phyloP scores from a whole-genome alignment of 345 rosid species.

The Crucihimalaya himalaica region DNA sequence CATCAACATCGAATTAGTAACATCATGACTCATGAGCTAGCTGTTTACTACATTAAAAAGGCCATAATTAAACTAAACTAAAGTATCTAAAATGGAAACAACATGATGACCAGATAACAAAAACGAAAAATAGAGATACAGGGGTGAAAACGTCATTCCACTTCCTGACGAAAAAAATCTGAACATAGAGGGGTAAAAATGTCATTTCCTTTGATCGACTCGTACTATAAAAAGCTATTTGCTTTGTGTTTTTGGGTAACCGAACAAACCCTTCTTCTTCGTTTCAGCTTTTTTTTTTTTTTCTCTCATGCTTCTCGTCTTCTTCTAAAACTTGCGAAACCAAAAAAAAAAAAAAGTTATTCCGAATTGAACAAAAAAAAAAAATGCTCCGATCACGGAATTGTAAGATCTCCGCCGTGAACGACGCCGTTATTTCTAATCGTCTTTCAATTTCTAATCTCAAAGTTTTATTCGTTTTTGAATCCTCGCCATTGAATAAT shows the following conservation, averaged over 20 bases:
- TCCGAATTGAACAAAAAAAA: neutral
- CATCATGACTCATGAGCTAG: neutral
- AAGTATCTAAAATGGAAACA: constrained; percentile 18
- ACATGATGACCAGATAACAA: constrained; percentile 17
- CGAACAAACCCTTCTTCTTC: neutral
- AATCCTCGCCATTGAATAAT: constrained; percentile 37
- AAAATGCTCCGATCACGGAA: constrained; percentile 41
- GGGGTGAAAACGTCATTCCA: constrained; percentile 16
- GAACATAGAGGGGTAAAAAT: neutral
- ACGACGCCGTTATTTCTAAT: constrained; percentile 28
- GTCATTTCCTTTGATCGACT: neutral
- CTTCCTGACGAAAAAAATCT: neutral
- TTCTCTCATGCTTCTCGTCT: constrained; percentile 33
- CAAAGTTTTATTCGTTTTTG: constrained; percentile 38
- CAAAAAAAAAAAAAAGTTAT: neutral
- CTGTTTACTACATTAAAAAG: constrained; percentile 1
- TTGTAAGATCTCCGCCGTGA: constrained; percentile 31
- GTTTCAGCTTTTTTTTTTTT: neutral
- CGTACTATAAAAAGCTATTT: constrained; percentile 26
- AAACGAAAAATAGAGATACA: neutral
- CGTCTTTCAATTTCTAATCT: constrained; percentile 38
- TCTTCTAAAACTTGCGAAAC: neutral
- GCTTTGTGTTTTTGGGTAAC: neutral
- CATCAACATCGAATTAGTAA: neutral
- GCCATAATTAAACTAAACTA: too few species aligned